Evolutionary conservation across 495 filamentous ascomycete genomes (phyloP).

Genomic region (Polyplosphaeria fusca): DNA sequence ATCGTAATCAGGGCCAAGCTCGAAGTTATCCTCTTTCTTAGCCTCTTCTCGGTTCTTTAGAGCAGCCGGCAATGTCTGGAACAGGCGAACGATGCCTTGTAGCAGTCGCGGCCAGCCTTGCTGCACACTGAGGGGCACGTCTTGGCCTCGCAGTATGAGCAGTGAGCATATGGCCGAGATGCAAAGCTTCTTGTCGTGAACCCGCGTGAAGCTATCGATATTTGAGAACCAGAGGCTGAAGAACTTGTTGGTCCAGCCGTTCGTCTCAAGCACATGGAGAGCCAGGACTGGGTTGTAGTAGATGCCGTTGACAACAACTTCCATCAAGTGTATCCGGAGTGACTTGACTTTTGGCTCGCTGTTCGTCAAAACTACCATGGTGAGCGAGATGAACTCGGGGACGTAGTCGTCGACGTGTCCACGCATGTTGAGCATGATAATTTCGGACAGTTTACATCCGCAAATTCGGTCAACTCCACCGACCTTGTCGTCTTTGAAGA

Average conservation of each 20-base stretch:
- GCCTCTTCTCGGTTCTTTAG: slow-evolving; percentile 88
- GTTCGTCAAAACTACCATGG: slow-evolving; percentile 74
- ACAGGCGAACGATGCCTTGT: slow-evolving; percentile 84
- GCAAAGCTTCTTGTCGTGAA: slow-evolving; percentile 97
- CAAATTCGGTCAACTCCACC: slow-evolving; percentile 94
- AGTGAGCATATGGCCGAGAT: slow-evolving; percentile 89
- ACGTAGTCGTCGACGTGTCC: slow-evolving; percentile 86
- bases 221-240: slow-evolving; percentile 97
- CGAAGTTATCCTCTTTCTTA: slow-evolving; percentile 82
- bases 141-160: slow-evolving; percentile 67
- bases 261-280: slow-evolving; percentile 80
- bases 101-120: slow-evolving; percentile 95
- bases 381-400: slow-evolving; percentile 79
- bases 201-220: slow-evolving; percentile 87
- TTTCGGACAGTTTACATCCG: slow-evolving; percentile 97
- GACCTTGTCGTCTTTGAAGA: slow-evolving; percentile 81
- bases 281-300: slow-evolving; percentile 89
- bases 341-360: slow-evolving; percentile 78
- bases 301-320: slow-evolving; percentile 97
- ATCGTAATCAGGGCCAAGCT: slow-evolving; percentile 55
- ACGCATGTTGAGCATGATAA: slow-evolving; percentile 91
- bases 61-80: slow-evolving; percentile 85
- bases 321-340: slow-evolving; percentile 93
- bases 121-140: slow-evolving; percentile 84
- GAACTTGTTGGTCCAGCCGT: slow-evolving; percentile 98